phyloP scores from a whole-genome alignment of 2,329 filamentous ascomycete genomes.

The Aspergillus sp. region DNA sequence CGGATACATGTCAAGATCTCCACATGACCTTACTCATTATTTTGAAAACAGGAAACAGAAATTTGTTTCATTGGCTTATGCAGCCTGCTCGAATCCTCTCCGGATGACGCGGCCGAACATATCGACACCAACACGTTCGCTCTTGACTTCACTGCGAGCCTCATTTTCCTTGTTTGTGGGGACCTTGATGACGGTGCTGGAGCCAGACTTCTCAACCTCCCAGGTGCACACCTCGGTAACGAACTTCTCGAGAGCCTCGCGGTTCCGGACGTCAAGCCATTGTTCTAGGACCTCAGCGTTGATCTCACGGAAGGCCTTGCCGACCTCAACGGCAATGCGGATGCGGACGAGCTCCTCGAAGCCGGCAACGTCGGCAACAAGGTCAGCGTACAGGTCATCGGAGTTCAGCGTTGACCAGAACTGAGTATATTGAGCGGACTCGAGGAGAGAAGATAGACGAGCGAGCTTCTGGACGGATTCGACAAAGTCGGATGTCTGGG shows the following conservation, averaged over 20 bases:
- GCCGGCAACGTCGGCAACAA: conserved; percentile 88
- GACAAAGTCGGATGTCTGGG: conserved; percentile 57
- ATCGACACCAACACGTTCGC: conserved; percentile 75
- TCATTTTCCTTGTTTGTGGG: conserved; percentile 96
- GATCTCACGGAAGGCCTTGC: conserved; percentile 75
- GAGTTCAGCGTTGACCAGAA: conserved; percentile 94
- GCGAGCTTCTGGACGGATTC: conserved; percentile 90
- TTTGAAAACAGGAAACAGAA: conserved; percentile 10
- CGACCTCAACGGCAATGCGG: conserved; percentile 83
- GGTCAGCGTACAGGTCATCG: conserved; percentile 92
- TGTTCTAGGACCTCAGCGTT: conserved; percentile 66
- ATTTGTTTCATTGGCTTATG: conserved; percentile 41
- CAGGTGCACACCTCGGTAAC: conserved; percentile 83
- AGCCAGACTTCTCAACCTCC: conserved; percentile 63
- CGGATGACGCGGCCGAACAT: conserved; percentile 66
- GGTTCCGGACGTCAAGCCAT: conserved; percentile 70
- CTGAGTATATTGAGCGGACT: conserved; percentile 81
- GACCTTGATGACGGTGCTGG: conserved; percentile 61
- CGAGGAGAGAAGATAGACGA: conserved; percentile 79
- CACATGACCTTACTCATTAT: conserved; percentile 6
- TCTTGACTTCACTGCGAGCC: conserved; percentile 90
- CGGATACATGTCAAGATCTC: conserved; percentile 10
- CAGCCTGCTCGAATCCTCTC: conserved; percentile 81
- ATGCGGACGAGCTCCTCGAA: conserved; percentile 94
- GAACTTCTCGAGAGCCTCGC: conserved; percentile 71